phyloP scores from a whole-genome alignment of 768 basidiomycete species.

The Phanerodontia chrysosporium region DNA sequence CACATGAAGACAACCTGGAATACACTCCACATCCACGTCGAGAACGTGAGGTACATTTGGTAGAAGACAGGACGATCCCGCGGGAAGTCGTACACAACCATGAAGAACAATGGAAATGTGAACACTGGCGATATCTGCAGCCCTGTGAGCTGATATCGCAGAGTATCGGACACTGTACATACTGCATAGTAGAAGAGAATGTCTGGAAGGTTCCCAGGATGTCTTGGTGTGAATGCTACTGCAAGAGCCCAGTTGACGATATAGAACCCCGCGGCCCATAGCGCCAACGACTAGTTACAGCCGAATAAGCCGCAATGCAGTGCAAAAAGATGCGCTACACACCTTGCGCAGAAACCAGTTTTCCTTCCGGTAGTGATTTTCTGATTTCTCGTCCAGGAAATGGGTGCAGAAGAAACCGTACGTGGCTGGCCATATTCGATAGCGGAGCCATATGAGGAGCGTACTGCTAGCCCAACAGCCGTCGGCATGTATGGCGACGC shows the following conservation, averaged over 20 bases:
- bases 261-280: conserved; percentile 63
- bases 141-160: not conserved
- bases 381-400: conserved; percentile 56
- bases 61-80: conserved; percentile 54
- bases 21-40: conserved; percentile 62
- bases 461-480: conserved; percentile 32
- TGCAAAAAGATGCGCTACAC: conserved; percentile 4
- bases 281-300: conserved; percentile 41
- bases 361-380: conserved; percentile 53
- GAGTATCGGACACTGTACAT: conserved; percentile 19
- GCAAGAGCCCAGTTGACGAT: conserved; percentile 68
- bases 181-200: conserved; percentile 59
- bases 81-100: conserved; percentile 73
- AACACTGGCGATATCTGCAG: conserved; percentile 51
- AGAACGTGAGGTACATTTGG: conserved; percentile 53
- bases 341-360: conserved; percentile 69
- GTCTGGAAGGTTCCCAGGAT: conserved; percentile 44
- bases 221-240: conserved; percentile 41
- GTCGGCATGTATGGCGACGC: conserved; percentile 27
- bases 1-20: conserved; percentile 54
- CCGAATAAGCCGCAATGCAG: not conserved
- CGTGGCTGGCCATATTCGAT: conserved; percentile 52
- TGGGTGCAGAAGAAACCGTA: conserved; percentile 55
- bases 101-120: conserved; percentile 56
- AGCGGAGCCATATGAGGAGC: conserved; percentile 44